Evolutionary conservation across 2,329 filamentous ascomycete genomes (phyloP).

Genomic region (Amylocarpus encephaloides): DNA sequence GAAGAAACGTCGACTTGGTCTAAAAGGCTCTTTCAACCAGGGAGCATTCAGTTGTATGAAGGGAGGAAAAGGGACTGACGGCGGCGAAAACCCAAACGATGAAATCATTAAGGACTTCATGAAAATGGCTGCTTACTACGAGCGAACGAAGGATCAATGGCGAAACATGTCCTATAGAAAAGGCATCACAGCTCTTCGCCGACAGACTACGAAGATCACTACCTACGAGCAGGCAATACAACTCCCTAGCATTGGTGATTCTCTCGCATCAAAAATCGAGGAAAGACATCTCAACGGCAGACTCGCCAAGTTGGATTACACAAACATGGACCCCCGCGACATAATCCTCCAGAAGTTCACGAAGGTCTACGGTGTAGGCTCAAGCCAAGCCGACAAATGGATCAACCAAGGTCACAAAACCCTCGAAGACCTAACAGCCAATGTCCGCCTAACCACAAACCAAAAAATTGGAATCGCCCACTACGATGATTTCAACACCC

Average conservation of each 20-base stretch:
- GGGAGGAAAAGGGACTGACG: conserved; percentile 39
- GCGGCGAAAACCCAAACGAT: conserved; percentile 59
- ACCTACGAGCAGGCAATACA: conserved; percentile 63
- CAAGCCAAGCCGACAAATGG: conserved; percentile 66
- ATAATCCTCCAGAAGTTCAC: conserved; percentile 62
- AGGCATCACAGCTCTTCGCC: conserved; percentile 66
- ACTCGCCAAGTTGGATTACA: conserved; percentile 65
- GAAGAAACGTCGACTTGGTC: conserved; percentile 7
- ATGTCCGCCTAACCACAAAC: conserved; percentile 58
- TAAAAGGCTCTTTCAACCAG: conserved; percentile 28
- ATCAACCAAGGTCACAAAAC: conserved; percentile 67
- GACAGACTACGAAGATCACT: conserved; percentile 55
- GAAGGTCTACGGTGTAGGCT: conserved; percentile 73
- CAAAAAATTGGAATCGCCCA: conserved; percentile 74
- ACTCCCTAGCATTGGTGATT: conserved; percentile 63
- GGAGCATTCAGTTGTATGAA: conserved; percentile 50
- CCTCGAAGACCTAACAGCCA: conserved; percentile 60
- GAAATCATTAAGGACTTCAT: conserved; percentile 71
- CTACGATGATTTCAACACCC: conserved; percentile 70
- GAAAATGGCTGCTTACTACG: conserved; percentile 74
- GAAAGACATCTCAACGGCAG: conserved; percentile 74
- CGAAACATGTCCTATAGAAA: conserved; percentile 69
- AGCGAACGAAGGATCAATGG: conserved; percentile 69
- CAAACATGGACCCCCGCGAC: conserved; percentile 60
- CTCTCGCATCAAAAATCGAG: conserved; percentile 79